Conservation (phyloP, 1,139 yeast species). For the Candida tropicalis region DNA sequence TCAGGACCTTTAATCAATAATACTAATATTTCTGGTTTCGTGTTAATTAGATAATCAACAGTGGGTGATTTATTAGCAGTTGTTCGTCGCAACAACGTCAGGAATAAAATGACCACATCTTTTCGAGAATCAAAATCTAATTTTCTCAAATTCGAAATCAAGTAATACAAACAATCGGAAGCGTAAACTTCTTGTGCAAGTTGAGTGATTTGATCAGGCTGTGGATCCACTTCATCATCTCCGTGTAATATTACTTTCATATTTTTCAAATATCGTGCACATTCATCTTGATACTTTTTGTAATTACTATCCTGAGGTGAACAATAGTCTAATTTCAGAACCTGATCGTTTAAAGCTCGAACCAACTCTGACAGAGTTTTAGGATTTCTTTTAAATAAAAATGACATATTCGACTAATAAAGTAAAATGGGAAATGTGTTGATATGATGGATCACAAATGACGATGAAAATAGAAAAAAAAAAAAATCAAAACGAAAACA, state of each 20-base stretch:
- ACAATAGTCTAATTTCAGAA: constrained; percentile 57
- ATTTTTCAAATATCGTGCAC: constrained; percentile 66
- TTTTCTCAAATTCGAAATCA: constrained; percentile 58
- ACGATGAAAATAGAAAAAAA: neutral
- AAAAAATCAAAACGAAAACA: neutral
- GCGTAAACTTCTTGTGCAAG: constrained; percentile 75
- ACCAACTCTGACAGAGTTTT: constrained; percentile 87
- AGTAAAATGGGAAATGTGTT: neutral
- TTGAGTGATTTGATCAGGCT: constrained; percentile 73
- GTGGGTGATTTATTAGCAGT: constrained; percentile 70
- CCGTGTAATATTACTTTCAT: constrained; percentile 73
- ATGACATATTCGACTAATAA: constrained; percentile 62
- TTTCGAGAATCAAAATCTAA: constrained; percentile 90
- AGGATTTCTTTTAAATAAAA: constrained; percentile 88
- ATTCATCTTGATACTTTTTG: constrained; percentile 74
- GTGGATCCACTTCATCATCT: constrained; percentile 67
- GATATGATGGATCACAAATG: constrained; percentile 2
- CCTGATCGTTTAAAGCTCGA: constrained; percentile 71
- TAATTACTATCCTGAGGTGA: constrained; percentile 52
- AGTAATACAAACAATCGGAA: constrained; percentile 66
- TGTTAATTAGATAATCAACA: constrained; percentile 72
- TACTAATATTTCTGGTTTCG: constrained; percentile 64
- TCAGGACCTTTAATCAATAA: constrained; percentile 73
- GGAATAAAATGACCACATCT: constrained; percentile 74
- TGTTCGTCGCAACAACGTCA: constrained; percentile 77